These are phyloP conservation scores for Amanita rimosa DNA, from an alignment of 768 basidiomycete genomes.

Conservation along the genomic window DNA sequence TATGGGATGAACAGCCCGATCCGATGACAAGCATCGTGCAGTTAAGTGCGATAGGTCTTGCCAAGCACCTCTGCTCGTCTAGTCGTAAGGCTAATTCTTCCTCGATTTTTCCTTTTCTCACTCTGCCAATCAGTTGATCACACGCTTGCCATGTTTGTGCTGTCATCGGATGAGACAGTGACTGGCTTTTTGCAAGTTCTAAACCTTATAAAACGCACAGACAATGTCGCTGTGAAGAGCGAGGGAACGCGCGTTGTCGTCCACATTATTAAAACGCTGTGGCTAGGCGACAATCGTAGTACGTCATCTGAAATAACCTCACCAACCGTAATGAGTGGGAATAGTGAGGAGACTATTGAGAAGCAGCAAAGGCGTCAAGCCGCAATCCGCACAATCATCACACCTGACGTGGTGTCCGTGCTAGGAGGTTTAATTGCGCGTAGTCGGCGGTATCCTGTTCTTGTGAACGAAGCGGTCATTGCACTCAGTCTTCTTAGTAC, in stretches of 20 bases:
- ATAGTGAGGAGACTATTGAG: constrained; percentile 21
- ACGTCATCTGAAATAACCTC: constrained; percentile 12
- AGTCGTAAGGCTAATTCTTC: constrained; percentile 38
- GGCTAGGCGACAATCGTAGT: constrained; percentile 35
- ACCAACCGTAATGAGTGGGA: constrained; percentile 12
- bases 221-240: constrained; percentile 73
- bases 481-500: constrained; percentile 71
- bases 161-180: constrained; percentile 18
- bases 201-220: constrained; percentile 64
- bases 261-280: constrained; percentile 73
- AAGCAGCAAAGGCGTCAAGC: constrained; percentile 39
- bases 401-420: constrained; percentile 42
- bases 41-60: constrained; percentile 74
- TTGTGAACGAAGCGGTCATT: constrained; percentile 85
- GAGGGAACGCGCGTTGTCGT: constrained; percentile 87
- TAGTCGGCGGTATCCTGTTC: constrained; percentile 70
- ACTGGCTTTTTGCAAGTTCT: constrained; percentile 62
- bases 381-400: constrained; percentile 42
- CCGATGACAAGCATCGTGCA: constrained; percentile 80
- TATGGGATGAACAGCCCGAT: constrained; percentile 67
- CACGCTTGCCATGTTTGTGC: constrained; percentile 41
- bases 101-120: not conserved
- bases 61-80: constrained; percentile 79
- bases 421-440: constrained; percentile 64
- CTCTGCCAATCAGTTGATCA: constrained; percentile 25